Conservation (phyloP, 2,329 filamentous ascomycete species). For the Alternaria triticimaculans region DNA sequence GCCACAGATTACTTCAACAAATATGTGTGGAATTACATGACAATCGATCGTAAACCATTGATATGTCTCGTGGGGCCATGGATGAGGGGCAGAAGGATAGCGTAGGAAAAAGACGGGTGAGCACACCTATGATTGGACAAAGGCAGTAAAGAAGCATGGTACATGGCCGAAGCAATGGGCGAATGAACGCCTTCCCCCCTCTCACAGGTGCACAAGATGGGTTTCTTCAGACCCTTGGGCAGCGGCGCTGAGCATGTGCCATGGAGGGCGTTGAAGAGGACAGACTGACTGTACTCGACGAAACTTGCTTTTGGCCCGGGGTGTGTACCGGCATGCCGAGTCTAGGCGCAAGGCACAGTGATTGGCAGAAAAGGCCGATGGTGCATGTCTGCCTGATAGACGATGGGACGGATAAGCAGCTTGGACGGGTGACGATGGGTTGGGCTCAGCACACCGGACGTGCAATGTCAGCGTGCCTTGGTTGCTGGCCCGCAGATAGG, state of each 20-base stretch:
- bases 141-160: not conserved
- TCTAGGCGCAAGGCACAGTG: not conserved
- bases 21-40: not conserved
- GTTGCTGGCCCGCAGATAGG: slow-evolving; percentile 1
- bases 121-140: not conserved
- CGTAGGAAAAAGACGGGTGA: not conserved
- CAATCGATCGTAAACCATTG: not conserved
- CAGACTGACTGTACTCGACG: not conserved
- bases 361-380: slow-evolving; percentile 20
- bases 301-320: slow-evolving; percentile 20
- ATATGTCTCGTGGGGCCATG: slow-evolving; percentile 3
- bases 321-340: slow-evolving; percentile 28
- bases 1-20: not conserved
- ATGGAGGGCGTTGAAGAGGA: not conserved
- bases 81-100: slow-evolving; percentile 12
- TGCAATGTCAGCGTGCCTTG: not conserved
- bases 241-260: not conserved
- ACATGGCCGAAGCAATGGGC: not conserved
- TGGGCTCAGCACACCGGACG: slow-evolving; percentile 2
- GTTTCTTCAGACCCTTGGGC: not conserved
- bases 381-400: slow-evolving; percentile 24
- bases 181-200: not conserved
- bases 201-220: not conserved
- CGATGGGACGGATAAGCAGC: slow-evolving; percentile 7
- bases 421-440: not conserved